Base-by-base conservation (phyloP, 495 filamentous ascomycete genomes). In the Letharia lupina region DNA sequence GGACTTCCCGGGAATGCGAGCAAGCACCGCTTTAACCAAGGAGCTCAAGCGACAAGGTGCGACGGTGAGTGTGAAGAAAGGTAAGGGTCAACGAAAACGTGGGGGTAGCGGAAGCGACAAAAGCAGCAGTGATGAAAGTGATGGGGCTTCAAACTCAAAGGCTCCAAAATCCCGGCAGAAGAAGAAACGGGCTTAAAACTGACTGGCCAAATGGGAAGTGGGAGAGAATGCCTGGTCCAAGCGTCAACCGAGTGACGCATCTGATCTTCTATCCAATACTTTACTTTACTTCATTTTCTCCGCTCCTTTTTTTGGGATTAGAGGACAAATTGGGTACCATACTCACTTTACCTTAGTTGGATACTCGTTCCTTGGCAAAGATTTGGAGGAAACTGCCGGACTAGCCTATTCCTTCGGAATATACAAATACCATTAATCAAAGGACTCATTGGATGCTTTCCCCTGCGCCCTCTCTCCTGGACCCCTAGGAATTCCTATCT, bases 1-100 rank as follows among this genome's bases (percentile, higher is more conserved):
- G 73, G 93, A 97, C 74, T 98, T 98, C 68, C 91, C 91, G 0
- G 93, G 94, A 11, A 96, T 98, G 94, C 80, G 86, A 63, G 86
- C 71, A 23, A 74, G 72, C 48, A 73, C 71, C 44, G 56, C 45
- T 18, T 57, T 74, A 61, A 70, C 67, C 8, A 73, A 58, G 59
- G 69, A 72, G 23, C 61, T 74, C 39, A 71, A 71, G 37, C 40
- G 61, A 42, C 70, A 73, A 58, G 72, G 72, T 37, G 72, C 72
- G 23, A 63, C 64, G 2, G 68, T 74, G 31, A 73, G 65, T 59
- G 67, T 74, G 6, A 73, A 69, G 65, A 72, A 71, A 57, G 72
- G 72, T 47, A 69, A 69, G n/a, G 62, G 67, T 7, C 52, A 70
- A 41, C 56, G 64, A 44, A 64, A 64, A 20, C 62, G 68, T 11